Evolutionary conservation across 2,329 filamentous ascomycete species (phyloP).

Genomic region (Aspergillus arachidicola): DNA sequence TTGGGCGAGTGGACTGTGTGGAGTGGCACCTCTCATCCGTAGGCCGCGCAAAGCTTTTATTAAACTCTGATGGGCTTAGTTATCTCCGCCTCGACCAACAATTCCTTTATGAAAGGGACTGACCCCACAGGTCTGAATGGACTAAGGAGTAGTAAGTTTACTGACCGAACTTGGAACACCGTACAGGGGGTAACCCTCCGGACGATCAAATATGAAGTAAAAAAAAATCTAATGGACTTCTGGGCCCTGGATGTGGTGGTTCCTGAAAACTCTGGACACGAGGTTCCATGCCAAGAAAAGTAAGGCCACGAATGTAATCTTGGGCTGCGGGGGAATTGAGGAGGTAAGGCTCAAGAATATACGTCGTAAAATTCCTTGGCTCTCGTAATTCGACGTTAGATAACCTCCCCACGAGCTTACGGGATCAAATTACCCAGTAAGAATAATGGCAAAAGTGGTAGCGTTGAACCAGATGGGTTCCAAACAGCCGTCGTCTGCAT

Average conservation of each 20-base stretch:
- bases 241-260: background rate
- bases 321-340: background rate
- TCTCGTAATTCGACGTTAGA: background rate
- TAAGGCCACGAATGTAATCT: background rate
- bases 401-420: background rate
- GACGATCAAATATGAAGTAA: background rate
- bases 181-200: background rate
- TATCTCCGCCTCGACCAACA: constrained; percentile 1
- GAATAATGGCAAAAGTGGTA: background rate
- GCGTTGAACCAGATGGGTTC: background rate
- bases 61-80: constrained; percentile 6
- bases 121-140: background rate
- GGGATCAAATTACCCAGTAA: background rate
- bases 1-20: constrained; percentile 3
- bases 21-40: constrained; percentile 6
- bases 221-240: too few relatives aligned
- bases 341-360: background rate
- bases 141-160: background rate
- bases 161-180: background rate
- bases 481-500: constrained; percentile 1
- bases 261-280: constrained; percentile 2
- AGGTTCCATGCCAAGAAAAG: background rate
- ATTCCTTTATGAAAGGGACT: background rate
- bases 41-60: constrained; percentile 10
- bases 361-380: background rate